Percentiles rank a stretch among this genome's conserved stretches.
Evolutionary conservation across 495 filamentous ascomycete species (phyloP).

Genomic region (Pseudevernia furfuracea): DNA sequence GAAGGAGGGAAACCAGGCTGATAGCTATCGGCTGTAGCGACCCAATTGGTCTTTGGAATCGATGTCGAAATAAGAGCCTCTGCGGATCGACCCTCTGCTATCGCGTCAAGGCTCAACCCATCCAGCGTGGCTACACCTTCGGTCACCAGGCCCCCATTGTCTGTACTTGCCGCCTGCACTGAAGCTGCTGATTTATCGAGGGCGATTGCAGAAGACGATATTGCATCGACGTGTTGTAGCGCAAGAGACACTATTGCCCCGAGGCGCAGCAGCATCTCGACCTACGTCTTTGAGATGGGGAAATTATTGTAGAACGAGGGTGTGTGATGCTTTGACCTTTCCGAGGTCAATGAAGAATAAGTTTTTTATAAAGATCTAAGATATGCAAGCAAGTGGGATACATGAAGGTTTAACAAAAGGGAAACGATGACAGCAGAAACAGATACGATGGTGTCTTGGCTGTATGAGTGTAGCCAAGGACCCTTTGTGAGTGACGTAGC

Average conservation of each 20-base stretch:
- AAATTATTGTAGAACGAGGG: neutral
- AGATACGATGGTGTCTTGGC: too few species aligned
- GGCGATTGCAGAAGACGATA: slow-evolving; percentile 1
- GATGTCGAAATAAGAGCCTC: slow-evolving; percentile 11
- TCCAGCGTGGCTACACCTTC: slow-evolving; percentile 20
- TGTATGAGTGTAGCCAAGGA: neutral
- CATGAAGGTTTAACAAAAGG: neutral
- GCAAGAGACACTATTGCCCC: slow-evolving; percentile 7
- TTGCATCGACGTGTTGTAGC: neutral
- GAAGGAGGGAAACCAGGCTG: slow-evolving; percentile 20
- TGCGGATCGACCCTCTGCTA: slow-evolving; percentile 18
- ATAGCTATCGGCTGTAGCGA: slow-evolving; percentile 21
- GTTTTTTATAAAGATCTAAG: neutral
- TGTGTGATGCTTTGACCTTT: too few species aligned
- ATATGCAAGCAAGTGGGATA: neutral
- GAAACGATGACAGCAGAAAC: neutral
- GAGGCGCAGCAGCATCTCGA: slow-evolving; percentile 2
- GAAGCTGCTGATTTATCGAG: neutral
- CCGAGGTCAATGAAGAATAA: neutral
- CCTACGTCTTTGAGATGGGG: neutral
- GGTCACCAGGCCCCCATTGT: slow-evolving; percentile 8
- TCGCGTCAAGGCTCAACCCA: slow-evolving; percentile 18
- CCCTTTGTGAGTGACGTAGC: neutral
- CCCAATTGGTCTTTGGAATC: slow-evolving; percentile 18
- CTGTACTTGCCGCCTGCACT: slow-evolving; percentile 2